Base-by-base conservation (phyloP, 2,329 filamentous ascomycete species). In the Aspergillus ruber region DNA sequence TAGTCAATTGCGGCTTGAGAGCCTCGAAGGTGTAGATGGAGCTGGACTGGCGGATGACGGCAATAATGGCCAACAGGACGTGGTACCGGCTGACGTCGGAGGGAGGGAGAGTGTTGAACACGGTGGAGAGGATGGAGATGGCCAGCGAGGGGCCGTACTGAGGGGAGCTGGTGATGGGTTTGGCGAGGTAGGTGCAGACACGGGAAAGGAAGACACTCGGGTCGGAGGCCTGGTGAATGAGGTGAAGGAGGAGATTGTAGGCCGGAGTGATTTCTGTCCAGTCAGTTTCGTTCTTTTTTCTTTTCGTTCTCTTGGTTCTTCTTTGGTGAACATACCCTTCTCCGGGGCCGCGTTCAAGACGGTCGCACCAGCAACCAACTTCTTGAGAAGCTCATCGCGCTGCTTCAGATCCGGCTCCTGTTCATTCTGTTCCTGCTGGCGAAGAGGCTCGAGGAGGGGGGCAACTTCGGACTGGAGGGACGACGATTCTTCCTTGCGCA, bases 211-310 rank as follows among this genome's bases (percentile, higher is more conserved):
- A 86, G 73, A 86, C 88, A 71, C 89, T 85, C 57, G 86, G 81
- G 60, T 90, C 88, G 61, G 86, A 82, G 50, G 90, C 88, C 74
- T 95, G 88, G 62, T 89, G 80, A 58, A 95, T 83, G 51, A 98
- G 84, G 76, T 96, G 88, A 65, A 97, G 85, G 69, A 98, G 85
- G 60, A 97, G 85, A 75, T 98, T 97, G 76, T 96, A 96, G 52
- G 91, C 89, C 50, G 91, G 86, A 51, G 89, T 90, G 69, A 96
- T 93, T 72, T 97, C 91, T 84, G 64, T 56, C 50, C 50, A 50
- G 51, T 55, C 41, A 56, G 49, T 55, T 42, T 36, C 43, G 39
- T 52, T 17, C 42, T 42, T 42, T 52, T 23, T 33, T 44, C 42
- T 25, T 41, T 23, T 13, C 12, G 25, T 39, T 21, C 46, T 50